A percentile compares a stretch with the other conserved stretches of the same genome.
These are phyloP conservation scores for Populus euphratica DNA, from an alignment of 345 rosid species.

Conservation along the genomic window DNA sequence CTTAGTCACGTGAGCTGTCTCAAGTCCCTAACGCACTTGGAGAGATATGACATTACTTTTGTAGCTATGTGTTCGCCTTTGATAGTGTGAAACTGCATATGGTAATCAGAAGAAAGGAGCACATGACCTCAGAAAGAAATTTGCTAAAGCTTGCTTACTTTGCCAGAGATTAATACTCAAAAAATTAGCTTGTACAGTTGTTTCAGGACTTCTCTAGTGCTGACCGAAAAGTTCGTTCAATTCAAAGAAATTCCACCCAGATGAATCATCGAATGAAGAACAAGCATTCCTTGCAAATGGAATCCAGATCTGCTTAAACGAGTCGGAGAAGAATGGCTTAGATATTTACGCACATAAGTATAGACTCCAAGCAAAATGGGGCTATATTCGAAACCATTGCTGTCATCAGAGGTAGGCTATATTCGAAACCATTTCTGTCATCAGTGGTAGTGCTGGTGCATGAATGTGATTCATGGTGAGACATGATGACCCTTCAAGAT, in stretches of 20 bases:
- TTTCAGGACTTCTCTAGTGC: conserved; percentile 34
- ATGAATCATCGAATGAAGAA: conserved; percentile 40
- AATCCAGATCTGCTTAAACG: conserved; percentile 36
- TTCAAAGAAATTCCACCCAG: conserved; percentile 55
- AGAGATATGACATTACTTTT: conserved; percentile 39
- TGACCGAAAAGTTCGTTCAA: conserved; percentile 47
- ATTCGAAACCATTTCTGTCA: not conserved
- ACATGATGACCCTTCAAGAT: not conserved
- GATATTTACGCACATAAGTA: not conserved
- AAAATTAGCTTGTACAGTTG: conserved; percentile 47
- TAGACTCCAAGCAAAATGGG: not conserved
- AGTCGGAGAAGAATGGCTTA: not conserved
- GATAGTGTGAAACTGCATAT: conserved; percentile 44
- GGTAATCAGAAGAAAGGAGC: not conserved
- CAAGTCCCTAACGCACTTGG: conserved; percentile 41
- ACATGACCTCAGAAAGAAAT: not conserved
- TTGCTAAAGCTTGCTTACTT: not conserved
- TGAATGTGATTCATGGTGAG: not conserved
- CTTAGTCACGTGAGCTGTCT: conserved; percentile 34
- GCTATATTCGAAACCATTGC: not conserved
- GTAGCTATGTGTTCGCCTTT: conserved; percentile 39
- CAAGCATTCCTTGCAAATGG: conserved; percentile 50
- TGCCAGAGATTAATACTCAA: conserved; percentile 27
- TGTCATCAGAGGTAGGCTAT: not conserved
- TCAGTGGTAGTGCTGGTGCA: not conserved